phyloP scores from a whole-genome alignment of 768 basidiomycete genomes.

The Leucocoprinus sp. region DNA sequence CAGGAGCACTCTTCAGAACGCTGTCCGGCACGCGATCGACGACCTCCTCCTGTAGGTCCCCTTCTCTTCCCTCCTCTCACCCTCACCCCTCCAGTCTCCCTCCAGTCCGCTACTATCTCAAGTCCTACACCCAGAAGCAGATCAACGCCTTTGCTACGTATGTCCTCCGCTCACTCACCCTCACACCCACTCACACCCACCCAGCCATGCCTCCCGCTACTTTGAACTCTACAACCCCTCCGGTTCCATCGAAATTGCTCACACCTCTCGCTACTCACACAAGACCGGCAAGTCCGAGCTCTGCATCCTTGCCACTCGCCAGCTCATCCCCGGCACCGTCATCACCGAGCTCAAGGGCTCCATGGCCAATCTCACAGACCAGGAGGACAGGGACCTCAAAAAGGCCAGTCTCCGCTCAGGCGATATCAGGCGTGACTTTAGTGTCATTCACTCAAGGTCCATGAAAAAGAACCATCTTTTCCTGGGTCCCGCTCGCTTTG shows the following conservation, averaged over 20 bases:
- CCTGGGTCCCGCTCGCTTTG: constrained; percentile 86
- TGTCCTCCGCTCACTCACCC: constrained; percentile 29
- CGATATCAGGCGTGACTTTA: constrained; percentile 81
- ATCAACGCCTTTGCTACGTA: constrained; percentile 91
- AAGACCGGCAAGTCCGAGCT: constrained; percentile 84
- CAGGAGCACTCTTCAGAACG: constrained; percentile 47
- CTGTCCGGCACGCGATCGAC: constrained; percentile 67
- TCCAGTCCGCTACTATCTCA: constrained; percentile 71
- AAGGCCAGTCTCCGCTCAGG: constrained; percentile 68
- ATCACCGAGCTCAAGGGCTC: constrained; percentile 86
- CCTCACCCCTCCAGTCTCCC: constrained; percentile 43
- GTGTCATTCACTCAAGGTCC: constrained; percentile 85
- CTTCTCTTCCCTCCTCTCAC: constrained; percentile 14
- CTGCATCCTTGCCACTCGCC: constrained; percentile 77
- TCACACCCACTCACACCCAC: constrained; percentile 17
- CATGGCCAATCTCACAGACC: constrained; percentile 80
- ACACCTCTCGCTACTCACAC: constrained; percentile 82
- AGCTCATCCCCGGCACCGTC: constrained; percentile 58
- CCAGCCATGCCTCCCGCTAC: constrained; percentile 81
- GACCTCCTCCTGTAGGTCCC: constrained; percentile 63
- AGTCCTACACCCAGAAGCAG: constrained; percentile 71
- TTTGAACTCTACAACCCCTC: constrained; percentile 80
- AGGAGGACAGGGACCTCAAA: constrained; percentile 82
- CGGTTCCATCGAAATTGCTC: constrained; percentile 81
- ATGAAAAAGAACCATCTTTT: constrained; percentile 91